These are phyloP conservation scores for Helicostylum pulchrum DNA, from an alignment of 192 early-diverging fungal genomes.

Conservation along the genomic window DNA sequence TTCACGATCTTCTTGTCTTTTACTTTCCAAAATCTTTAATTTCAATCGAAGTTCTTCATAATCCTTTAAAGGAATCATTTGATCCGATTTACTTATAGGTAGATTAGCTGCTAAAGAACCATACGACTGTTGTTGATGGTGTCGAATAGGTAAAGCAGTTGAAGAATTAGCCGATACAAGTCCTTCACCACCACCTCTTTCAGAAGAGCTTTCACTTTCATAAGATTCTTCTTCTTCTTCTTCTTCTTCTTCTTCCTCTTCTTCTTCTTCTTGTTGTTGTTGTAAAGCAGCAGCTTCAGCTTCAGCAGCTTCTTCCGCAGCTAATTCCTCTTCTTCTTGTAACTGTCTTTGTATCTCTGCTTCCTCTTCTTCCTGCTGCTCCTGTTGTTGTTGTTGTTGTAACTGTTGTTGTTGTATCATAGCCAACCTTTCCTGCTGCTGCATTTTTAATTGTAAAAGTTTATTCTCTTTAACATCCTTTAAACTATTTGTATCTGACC, in stretches of 20 bases:
- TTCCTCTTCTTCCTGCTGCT: conserved; percentile 32
- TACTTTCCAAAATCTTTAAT: conserved; percentile 71
- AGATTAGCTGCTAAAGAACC: conserved; percentile 16
- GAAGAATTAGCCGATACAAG: background rate
- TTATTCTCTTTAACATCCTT: conserved; percentile 11
- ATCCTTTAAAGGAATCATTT: conserved; percentile 62
- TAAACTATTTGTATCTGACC: conserved; percentile 7
- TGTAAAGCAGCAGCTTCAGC: background rate
- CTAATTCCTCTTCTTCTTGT: background rate
- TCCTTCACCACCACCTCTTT: conserved; percentile 9
- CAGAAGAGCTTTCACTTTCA: background rate
- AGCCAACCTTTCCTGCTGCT: conserved; percentile 19
- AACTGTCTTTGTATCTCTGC: background rate
- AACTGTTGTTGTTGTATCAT: conserved; percentile 17
- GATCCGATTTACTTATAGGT: conserved; percentile 31
- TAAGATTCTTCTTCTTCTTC: conserved; percentile 13
- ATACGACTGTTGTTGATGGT: background rate
- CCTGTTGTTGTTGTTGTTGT: conserved; percentile 8
- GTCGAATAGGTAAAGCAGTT: background rate
- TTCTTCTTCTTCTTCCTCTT: conserved; percentile 28
- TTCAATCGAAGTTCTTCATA: conserved; percentile 79
- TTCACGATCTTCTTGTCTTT: conserved; percentile 80
- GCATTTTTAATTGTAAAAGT: conserved; percentile 18
- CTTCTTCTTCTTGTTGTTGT: conserved; percentile 8
- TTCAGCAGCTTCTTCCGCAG: background rate